These are phyloP conservation scores for Coemansia sp. DNA, from an alignment of 192 early-diverging fungal genomes.

Conservation along the genomic window DNA sequence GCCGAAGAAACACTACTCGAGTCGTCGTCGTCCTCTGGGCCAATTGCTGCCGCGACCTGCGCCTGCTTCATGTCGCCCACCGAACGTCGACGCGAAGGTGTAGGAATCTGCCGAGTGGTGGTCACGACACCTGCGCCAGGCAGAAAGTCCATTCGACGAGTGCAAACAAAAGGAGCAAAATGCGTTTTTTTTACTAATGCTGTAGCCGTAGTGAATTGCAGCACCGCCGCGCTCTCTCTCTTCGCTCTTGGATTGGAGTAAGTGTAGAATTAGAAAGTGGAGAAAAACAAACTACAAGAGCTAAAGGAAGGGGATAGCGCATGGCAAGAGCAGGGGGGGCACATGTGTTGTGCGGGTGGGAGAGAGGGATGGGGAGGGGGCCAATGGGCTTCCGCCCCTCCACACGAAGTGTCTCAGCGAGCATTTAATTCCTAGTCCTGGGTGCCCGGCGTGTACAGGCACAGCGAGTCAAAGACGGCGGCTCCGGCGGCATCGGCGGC, in stretches of 20 bases:
- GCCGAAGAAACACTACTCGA: neutral
- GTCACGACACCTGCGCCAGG: neutral
- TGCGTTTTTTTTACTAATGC: too few species aligned
- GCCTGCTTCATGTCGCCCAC: constrained; percentile 8
- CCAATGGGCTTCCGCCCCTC: too few species aligned
- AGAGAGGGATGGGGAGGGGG: neutral
- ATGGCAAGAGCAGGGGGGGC: too few species aligned
- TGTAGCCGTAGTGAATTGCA: too few species aligned
- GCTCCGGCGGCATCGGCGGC: constrained; percentile 65
- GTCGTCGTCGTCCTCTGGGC: neutral
- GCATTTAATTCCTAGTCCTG: neutral
- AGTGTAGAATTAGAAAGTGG: neutral
- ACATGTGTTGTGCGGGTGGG: too few species aligned
- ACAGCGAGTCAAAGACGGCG: constrained; percentile 65
- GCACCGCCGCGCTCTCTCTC: too few species aligned
- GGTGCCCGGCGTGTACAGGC: constrained; percentile 18
- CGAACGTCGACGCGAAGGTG: constrained; percentile 10
- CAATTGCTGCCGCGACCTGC: too few species aligned
- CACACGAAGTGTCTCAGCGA: neutral
- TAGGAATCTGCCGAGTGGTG: neutral
- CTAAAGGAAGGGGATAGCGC: too few species aligned
- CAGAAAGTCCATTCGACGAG: neutral
- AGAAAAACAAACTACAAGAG: neutral
- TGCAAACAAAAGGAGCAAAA: neutral
- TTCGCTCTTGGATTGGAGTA: too few species aligned